These are phyloP conservation scores for Malassezia globosa DNA, from an alignment of 1,284 basidiomycete genomes.

Conservation along the genomic window DNA sequence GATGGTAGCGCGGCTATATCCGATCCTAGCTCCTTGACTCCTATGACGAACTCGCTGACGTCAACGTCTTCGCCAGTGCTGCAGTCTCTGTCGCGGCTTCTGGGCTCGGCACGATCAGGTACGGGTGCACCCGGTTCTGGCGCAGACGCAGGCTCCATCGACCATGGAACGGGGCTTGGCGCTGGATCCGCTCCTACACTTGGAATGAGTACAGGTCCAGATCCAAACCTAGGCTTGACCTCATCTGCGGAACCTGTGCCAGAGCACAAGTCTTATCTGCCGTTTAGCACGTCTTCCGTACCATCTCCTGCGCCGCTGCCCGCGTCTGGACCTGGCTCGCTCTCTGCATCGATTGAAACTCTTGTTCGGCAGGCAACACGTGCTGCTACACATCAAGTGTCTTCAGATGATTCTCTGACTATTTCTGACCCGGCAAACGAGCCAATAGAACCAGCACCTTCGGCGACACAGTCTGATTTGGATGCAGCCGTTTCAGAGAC, in stretches of 20 bases:
- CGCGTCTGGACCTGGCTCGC: slow-evolving; percentile 6
- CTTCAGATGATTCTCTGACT: background rate
- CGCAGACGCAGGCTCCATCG: background rate
- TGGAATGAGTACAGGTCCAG: background rate
- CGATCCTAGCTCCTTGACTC: background rate
- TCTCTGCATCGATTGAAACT: slow-evolving; percentile 15
- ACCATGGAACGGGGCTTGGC: background rate
- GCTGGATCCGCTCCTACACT: background rate
- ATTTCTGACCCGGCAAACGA: background rate
- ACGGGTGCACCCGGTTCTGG: background rate
- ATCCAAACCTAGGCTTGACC: too few relatives aligned
- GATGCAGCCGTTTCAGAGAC: slow-evolving; percentile 34
- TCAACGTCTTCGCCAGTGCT: slow-evolving; percentile 14
- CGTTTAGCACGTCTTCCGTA: background rate
- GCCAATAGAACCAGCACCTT: background rate
- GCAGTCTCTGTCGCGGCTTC: slow-evolving; percentile 13
- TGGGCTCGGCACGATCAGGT: slow-evolving; percentile 1
- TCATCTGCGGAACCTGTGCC: too few relatives aligned
- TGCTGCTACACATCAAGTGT: background rate
- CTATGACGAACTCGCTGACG: background rate
- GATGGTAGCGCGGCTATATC: background rate
- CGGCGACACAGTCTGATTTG: slow-evolving; percentile 23
- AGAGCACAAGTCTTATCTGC: too few relatives aligned
- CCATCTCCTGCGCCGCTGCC: slow-evolving; percentile 11
- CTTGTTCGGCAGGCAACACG: slow-evolving; percentile 13